These are phyloP conservation scores for Xanthoconium separans DNA, from an alignment of 1,284 basidiomycete species.

Conservation along the genomic window DNA sequence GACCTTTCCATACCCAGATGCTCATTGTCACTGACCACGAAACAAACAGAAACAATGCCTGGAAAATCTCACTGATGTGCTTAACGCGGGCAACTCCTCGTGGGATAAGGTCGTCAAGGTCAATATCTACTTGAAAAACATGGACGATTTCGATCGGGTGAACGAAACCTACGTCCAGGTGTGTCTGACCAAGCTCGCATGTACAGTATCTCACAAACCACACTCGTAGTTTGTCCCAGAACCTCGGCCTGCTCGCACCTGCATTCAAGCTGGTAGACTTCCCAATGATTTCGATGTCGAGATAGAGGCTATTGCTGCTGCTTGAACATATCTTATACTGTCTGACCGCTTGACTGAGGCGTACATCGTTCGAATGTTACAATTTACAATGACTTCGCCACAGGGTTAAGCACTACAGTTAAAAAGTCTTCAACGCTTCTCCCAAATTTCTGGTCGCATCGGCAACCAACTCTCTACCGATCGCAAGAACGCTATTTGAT, in stretches of 20 bases:
- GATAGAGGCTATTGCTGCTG: conserved; percentile 68
- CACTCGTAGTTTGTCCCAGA: conserved; percentile 43
- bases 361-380: background rate
- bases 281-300: conserved; percentile 79
- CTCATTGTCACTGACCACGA: background rate
- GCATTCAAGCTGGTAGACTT: conserved; percentile 75
- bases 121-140: conserved; percentile 59
- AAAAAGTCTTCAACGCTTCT: conserved; percentile 31
- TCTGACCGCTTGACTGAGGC: background rate
- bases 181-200: conserved; percentile 2
- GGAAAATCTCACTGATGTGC: conserved; percentile 50
- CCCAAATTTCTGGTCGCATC: conserved; percentile 41
- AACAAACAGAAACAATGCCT: conserved; percentile 51
- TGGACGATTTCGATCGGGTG: conserved; percentile 55
- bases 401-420: background rate
- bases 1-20: background rate
- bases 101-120: conserved; percentile 55
- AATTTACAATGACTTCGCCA: background rate
- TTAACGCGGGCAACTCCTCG: conserved; percentile 51
- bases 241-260: conserved; percentile 78
- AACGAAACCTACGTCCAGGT: conserved; percentile 59
- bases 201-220: background rate
- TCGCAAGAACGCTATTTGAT: conserved; percentile 31
- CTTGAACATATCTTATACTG: conserved; percentile 19
- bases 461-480: conserved; percentile 42